Evolutionary conservation across 2,329 filamentous ascomycete species (phyloP).

Genomic region (Monilinia fructicola): DNA sequence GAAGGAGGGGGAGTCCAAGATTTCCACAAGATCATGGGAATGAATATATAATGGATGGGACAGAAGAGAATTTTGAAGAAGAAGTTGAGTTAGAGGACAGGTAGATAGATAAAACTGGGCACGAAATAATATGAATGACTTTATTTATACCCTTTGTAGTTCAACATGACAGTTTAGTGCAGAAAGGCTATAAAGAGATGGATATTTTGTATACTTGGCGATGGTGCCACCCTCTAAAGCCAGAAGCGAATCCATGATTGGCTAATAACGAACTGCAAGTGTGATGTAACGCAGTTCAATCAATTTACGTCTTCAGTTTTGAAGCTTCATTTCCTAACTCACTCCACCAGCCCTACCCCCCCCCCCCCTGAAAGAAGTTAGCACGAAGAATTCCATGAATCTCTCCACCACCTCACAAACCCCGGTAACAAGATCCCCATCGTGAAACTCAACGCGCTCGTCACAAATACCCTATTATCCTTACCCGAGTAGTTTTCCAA

Average conservation of each 20-base stretch:
- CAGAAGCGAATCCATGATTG: not conserved
- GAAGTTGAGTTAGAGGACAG: slow-evolving; percentile 46
- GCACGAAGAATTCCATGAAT: not conserved
- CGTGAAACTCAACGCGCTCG: slow-evolving; percentile 55
- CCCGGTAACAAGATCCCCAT: too few relatives aligned
- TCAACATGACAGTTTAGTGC: not conserved
- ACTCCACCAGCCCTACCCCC: too few relatives aligned
- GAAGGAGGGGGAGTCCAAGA: slow-evolving; percentile 38
- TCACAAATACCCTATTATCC: slow-evolving; percentile 91
- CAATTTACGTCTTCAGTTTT: not conserved
- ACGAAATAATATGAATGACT: not conserved
- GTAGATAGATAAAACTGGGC: slow-evolving; percentile 13
- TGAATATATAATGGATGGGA: slow-evolving; percentile 50
- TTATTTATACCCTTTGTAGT: slow-evolving; percentile 6
- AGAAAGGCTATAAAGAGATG: not conserved
- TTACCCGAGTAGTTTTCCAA: slow-evolving; percentile 64
- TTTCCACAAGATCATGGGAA: slow-evolving; percentile 28
- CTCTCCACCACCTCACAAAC: slow-evolving; percentile 41
- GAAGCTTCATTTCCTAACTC: too few relatives aligned
- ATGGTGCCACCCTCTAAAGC: not conserved
- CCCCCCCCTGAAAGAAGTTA: not conserved
- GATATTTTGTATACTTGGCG: not conserved
- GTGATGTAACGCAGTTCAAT: not conserved
- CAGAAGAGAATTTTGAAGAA: slow-evolving; percentile 50
- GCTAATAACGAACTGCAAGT: not conserved